Evolutionary conservation across 2,329 filamentous ascomycete species (phyloP).

Genomic region (Colletotrichum aenigma): DNA sequence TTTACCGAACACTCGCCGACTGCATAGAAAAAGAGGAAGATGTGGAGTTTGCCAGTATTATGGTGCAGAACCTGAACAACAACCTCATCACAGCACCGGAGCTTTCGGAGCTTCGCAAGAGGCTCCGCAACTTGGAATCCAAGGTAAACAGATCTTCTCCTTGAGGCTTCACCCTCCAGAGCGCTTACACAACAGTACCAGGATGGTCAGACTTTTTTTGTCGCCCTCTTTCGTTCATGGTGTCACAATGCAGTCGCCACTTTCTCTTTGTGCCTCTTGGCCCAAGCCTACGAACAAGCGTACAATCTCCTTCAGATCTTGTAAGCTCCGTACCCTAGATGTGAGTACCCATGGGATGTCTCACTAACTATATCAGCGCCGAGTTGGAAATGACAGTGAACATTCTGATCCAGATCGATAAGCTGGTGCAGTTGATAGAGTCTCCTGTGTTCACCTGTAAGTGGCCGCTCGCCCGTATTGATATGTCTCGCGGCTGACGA

Average conservation of each 20-base stretch:
- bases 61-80: conserved; percentile 99
- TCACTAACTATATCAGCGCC: conserved; percentile 60
- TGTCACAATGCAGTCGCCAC: conserved; percentile 98
- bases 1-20: conserved; percentile 93
- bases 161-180: background rate
- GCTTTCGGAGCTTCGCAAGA: conserved; percentile 86
- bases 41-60: conserved; percentile 97
- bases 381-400: conserved; percentile 99
- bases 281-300: conserved; percentile 97
- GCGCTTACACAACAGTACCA: conserved; percentile 31
- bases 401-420: conserved; percentile 98
- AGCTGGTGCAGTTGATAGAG: conserved; percentile 94
- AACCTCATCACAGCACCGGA: conserved; percentile 98
- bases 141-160: conserved; percentile 54
- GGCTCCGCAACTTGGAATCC: conserved; percentile 87
- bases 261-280: conserved; percentile 92
- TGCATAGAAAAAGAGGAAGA: conserved; percentile 98
- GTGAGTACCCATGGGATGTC: background rate
- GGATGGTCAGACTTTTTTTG: conserved; percentile 96
- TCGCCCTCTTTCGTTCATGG: conserved; percentile 93
- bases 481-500: background rate
- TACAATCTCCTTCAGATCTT: conserved; percentile 97
- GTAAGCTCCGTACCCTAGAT: conserved; percentile 53
- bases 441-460: conserved; percentile 97
- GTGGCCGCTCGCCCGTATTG: conserved; percentile 30